phyloP scores from a whole-genome alignment of 2,329 filamentous ascomycete species.

The Fusarium robinianum region DNA sequence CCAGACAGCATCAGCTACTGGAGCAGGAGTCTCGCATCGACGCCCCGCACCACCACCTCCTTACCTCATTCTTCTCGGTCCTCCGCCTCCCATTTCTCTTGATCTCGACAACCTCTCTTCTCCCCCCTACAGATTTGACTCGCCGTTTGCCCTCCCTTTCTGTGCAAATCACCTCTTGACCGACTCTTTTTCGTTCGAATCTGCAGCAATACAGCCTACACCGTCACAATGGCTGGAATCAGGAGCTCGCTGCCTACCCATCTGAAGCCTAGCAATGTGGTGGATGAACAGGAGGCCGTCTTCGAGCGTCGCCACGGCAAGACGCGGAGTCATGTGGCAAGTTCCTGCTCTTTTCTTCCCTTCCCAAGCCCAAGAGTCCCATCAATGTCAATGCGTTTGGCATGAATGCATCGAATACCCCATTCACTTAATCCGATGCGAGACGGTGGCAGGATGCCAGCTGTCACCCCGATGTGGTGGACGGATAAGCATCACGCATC shows the following conservation, averaged over 20 bases:
- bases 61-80: constrained; percentile 31
- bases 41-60: constrained; percentile 27
- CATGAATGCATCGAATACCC: not conserved
- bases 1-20: constrained; percentile 18
- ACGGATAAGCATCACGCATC: too few species aligned
- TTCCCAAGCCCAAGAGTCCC: not conserved
- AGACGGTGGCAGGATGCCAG: too few species aligned
- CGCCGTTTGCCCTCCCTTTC: not conserved
- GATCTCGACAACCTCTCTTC: constrained; percentile 24
- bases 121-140: constrained; percentile 14
- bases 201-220: constrained; percentile 18
- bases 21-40: constrained; percentile 27
- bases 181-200: constrained; percentile 4
- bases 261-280: constrained; percentile 67
- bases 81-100: constrained; percentile 10
- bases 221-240: constrained; percentile 66
- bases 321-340: constrained; percentile 83
- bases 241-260: constrained; percentile 82
- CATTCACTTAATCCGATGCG: too few species aligned
- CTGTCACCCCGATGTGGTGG: too few species aligned
- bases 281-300: constrained; percentile 51
- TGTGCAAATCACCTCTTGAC: constrained; percentile 11
- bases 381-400: too few species aligned
- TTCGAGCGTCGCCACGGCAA: constrained; percentile 75
- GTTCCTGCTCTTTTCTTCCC: constrained; percentile 43